Conservation (phyloP, 495 filamentous ascomycete genomes). For the Penicillium coprophilum region DNA sequence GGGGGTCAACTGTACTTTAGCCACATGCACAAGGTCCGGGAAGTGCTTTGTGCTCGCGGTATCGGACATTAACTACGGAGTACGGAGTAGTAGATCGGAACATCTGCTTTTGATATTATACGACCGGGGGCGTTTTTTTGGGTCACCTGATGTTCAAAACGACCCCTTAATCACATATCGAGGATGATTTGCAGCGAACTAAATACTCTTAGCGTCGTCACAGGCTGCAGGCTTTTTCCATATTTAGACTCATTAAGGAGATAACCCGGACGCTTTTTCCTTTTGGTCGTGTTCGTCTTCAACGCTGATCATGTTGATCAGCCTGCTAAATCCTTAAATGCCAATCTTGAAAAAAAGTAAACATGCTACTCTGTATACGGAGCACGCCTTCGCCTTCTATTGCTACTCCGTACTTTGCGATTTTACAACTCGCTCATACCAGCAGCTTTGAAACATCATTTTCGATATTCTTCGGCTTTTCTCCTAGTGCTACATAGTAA, state of each 20-base stretch:
- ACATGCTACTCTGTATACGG: too few species aligned
- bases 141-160: conserved; percentile 9
- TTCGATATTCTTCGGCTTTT: neutral
- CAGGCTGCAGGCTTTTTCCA: conserved; percentile 10
- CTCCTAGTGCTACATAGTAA: neutral
- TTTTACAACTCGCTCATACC: conserved; percentile 1
- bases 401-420: neutral
- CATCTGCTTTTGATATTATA: neutral
- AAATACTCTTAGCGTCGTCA: conserved; percentile 5
- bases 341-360: conserved; percentile 24
- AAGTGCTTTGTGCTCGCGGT: conserved; percentile 5
- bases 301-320: conserved; percentile 29
- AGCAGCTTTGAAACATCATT: neutral
- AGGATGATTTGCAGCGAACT: conserved; percentile 10
- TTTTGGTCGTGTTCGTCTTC: conserved; percentile 15
- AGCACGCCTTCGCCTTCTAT: conserved; percentile 1
- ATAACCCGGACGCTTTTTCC: conserved; percentile 9
- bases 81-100: conserved; percentile 1
- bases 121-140: neutral
- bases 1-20: conserved; percentile 11
- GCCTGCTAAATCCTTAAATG: conserved; percentile 10
- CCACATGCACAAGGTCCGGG: conserved; percentile 10
- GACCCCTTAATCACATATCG: conserved; percentile 1
- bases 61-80: conserved; percentile 15
- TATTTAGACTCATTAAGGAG: conserved; percentile 16